Base-by-base conservation (phyloP, 2,329 filamentous ascomycete species). In the Botrytis squamosa region DNA sequence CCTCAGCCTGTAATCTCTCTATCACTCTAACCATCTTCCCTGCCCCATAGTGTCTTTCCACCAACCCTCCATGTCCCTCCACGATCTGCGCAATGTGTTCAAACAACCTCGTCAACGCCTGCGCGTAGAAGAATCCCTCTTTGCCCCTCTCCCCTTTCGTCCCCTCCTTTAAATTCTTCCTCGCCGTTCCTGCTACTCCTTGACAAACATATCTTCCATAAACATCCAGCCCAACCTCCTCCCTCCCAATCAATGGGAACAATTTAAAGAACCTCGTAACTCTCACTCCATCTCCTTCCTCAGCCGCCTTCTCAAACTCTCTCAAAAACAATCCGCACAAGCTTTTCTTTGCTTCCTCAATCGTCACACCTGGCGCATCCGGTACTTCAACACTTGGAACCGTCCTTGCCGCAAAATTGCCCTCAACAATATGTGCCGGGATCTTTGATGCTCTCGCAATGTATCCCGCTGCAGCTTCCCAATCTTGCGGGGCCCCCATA, bases 181-280 rank as follows among this genome's bases (percentile, higher is more conserved):
- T 90, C 33, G 96, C 96, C 71, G 92, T 90, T 25, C 91, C 89
- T 10, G 95, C 94, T 55, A 99, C 95, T 25, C 96, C 96, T 82
- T 97, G 93, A 80, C 96, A 99, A 44, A 99, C 95, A 82, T 98
- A 99, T 77, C 92, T 89, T 1, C 96, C 96, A 82, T 99, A 99
- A 4, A 97, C 93, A 83, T 99, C 95, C 73, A 99, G 83, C 0
- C 96, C 96, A 12, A 95, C 93, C 72, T 97, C 93, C 4, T 93
- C 91, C 75, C 95, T 89, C 22, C 93, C 95, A 80, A 99, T 98
- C 52, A 99, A 85, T 25, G 96, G 96, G 79, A 99, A 99, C 55
- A 99, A 86, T 85, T 99, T 99, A 85, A 99, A 99, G 85, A 99
- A 99, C 60, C 96, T 87, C 1, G 96, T 98, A 71, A 99, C 93